These are phyloP conservation scores for Anthracocystis walkeri DNA, from an alignment of 1,284 basidiomycete genomes.

Conservation along the genomic window DNA sequence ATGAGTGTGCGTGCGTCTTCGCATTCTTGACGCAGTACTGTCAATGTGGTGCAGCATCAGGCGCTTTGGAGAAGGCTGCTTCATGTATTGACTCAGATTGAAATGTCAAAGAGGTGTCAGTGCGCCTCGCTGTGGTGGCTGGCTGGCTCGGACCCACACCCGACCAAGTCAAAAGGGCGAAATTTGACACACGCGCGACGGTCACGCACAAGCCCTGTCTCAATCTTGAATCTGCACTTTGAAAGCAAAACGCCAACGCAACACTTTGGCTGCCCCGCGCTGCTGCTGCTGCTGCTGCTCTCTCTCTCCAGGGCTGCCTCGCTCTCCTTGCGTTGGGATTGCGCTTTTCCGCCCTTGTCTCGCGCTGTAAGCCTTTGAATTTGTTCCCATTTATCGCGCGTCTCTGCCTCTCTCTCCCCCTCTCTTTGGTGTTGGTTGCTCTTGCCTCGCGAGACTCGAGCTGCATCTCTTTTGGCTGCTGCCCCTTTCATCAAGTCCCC, in stretches of 20 bases:
- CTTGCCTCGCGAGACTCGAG: neutral
- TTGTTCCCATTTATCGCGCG: no score
- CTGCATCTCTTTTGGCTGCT: neutral
- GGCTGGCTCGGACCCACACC: neutral
- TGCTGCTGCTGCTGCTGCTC: no score
- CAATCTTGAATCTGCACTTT: neutral
- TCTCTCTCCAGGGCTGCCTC: neutral
- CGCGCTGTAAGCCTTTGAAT: no score
- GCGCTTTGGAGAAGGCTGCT: no score
- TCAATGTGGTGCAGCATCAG: no score
- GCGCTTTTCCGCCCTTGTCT: no score
- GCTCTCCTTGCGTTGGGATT: no score
- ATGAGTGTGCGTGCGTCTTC: no score
- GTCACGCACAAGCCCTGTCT: conserved; percentile 6
- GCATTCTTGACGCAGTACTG: no score
- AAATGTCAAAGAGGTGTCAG: neutral
- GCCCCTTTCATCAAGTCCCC: conserved; percentile 1
- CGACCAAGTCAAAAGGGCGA: conserved; percentile 1
- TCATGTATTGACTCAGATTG: neutral
- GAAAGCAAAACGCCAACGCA: conserved; percentile 9
- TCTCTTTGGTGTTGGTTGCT: conserved; percentile 7
- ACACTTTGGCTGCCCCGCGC: conserved; percentile 5
- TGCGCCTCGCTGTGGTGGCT: neutral
- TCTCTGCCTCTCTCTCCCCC: neutral
- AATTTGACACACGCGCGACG: neutral